Evolutionary conservation across 169 alveolate species (phyloP).

Genomic region (Theileria parva): DNA sequence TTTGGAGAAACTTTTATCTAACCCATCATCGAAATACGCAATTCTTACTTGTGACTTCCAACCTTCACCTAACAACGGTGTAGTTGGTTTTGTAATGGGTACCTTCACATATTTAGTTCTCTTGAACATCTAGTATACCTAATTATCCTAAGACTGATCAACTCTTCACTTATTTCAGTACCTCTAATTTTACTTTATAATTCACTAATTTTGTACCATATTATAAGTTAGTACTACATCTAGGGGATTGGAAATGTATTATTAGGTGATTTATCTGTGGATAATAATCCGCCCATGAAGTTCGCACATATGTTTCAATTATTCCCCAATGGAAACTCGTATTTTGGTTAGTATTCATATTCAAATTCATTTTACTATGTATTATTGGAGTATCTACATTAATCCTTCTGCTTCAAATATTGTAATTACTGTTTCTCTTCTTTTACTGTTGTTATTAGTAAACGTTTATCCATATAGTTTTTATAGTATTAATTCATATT

Average conservation of each 20-base stretch:
- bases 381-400: background rate
- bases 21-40: constrained; percentile 58
- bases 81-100: constrained; percentile 60
- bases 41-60: constrained; percentile 68
- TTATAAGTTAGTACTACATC: too few relatives aligned
- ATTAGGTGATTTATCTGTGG: constrained; percentile 65
- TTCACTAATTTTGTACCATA: background rate
- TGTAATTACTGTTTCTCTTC: background rate
- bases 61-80: constrained; percentile 70
- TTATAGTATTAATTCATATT: background rate
- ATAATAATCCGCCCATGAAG: constrained; percentile 81
- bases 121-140: too few relatives aligned
- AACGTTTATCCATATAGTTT: background rate
- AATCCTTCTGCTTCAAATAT: background rate
- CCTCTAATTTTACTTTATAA: background rate
- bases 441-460: background rate
- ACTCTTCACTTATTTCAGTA: background rate
- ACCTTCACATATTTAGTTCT: background rate
- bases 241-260: background rate
- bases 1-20: constrained; percentile 75
- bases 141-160: background rate
- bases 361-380: background rate
- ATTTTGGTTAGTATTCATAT: constrained; percentile 49
- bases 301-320: constrained; percentile 79
- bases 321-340: constrained; percentile 76